Percentiles rank a stretch among this genome's conserved stretches.
Conservation (phyloP, 768 basidiomycete genomes). For the Kondoa subrosea region DNA sequence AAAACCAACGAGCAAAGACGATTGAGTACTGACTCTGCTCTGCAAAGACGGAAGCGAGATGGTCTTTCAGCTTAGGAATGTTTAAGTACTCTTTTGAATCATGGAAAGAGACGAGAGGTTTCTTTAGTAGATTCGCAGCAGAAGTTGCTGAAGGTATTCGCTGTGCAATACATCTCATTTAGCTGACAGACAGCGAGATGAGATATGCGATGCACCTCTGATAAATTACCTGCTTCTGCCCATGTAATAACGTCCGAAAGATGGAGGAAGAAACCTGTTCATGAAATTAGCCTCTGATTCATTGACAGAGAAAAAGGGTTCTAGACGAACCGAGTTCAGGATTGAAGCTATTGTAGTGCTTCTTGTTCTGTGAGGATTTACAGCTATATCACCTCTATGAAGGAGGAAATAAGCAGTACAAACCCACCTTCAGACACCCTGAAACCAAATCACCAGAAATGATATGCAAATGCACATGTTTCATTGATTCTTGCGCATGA, state of each 20-base stretch:
- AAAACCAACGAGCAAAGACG: not conserved
- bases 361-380: slow-evolving; percentile 8
- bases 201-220: not conserved
- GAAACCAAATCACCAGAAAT: slow-evolving; percentile 18
- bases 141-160: slow-evolving; percentile 12
- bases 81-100: not conserved
- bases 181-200: not conserved
- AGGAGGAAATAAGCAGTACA: not conserved
- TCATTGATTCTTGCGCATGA: slow-evolving; percentile 14
- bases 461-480: slow-evolving; percentile 19
- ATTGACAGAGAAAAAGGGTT: not conserved
- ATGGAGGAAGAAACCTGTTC: slow-evolving; percentile 24
- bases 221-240: slow-evolving; percentile 12
- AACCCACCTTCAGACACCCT: slow-evolving; percentile 12
- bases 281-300: not conserved
- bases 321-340: slow-evolving; percentile 11
- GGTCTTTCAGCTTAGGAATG: slow-evolving; percentile 16
- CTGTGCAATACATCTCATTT: slow-evolving; percentile 4
- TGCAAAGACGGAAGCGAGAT: slow-evolving; percentile 9
- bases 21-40: not conserved
- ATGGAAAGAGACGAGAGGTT: slow-evolving; percentile 3
- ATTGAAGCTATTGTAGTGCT: slow-evolving; percentile 21
- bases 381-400: not conserved
- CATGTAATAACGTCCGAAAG: slow-evolving; percentile 16
- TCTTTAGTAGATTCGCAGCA: slow-evolving; percentile 11